A percentile compares a stretch with the other conserved stretches of the same genome.
Evolutionary conservation across 2,329 filamentous ascomycete species (phyloP).

Genomic region (Verticillium albo-atrum): DNA sequence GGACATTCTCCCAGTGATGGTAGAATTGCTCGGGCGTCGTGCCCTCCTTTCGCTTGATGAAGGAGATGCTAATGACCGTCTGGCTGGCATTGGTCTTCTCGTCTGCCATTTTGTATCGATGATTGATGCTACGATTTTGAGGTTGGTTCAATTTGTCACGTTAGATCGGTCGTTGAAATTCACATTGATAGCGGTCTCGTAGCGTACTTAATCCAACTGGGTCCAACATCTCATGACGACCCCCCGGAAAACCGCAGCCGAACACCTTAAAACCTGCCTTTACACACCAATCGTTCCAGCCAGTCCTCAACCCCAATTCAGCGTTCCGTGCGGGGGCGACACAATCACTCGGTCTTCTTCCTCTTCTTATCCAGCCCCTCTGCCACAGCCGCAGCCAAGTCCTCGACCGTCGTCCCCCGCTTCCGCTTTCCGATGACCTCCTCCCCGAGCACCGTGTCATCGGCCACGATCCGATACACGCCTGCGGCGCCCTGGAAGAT

Average conservation of each 20-base stretch:
- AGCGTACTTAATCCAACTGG: neutral
- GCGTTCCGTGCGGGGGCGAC: too few species aligned
- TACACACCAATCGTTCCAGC: too few species aligned
- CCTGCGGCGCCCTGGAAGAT: conserved; percentile 57
- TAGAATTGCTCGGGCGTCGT: conserved; percentile 25
- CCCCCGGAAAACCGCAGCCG: conserved; percentile 1
- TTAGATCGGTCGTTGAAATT: neutral
- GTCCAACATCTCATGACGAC: neutral
- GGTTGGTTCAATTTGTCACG: neutral
- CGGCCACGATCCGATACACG: conserved; percentile 57
- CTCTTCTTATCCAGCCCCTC: conserved; percentile 44
- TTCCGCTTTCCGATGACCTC: conserved; percentile 54
- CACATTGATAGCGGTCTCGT: neutral
- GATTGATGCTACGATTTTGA: neutral
- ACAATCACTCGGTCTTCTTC: conserved; percentile 24
- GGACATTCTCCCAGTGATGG: conserved; percentile 26
- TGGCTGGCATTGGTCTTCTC: neutral
- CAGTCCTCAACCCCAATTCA: too few species aligned
- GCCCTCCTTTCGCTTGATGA: conserved; percentile 21
- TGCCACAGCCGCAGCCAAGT: conserved; percentile 45
- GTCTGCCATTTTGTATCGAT: neutral
- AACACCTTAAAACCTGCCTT: neutral
- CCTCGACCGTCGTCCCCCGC: conserved; percentile 52
- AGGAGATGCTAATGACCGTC: conserved; percentile 12
- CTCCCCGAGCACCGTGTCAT: conserved; percentile 54